Conservation (phyloP, 352 stramenopile species). For the Phytophthora cactorum region DNA sequence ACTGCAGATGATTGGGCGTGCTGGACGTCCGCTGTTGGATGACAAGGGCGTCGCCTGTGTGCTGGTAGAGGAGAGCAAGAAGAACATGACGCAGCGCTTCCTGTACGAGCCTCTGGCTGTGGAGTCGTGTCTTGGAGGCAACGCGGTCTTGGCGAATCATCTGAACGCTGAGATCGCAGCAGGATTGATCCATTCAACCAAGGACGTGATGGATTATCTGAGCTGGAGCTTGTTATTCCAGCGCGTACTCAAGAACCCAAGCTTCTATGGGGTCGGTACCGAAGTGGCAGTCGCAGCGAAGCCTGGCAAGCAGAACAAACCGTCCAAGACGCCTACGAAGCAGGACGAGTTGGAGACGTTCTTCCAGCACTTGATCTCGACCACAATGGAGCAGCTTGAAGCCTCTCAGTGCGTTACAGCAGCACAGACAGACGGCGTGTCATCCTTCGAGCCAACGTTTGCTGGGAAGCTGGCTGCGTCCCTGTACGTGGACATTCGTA, state of each 20-base stretch:
- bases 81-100: slow-evolving; percentile 99
- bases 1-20: slow-evolving; percentile 99
- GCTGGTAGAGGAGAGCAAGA: slow-evolving; percentile 97
- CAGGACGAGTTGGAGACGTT: slow-evolving; percentile 59
- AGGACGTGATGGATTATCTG: slow-evolving; percentile 96
- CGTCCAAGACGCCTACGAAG: slow-evolving; percentile 28
- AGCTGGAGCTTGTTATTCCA: slow-evolving; percentile 98
- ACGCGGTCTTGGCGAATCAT: slow-evolving; percentile 90
- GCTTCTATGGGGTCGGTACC: slow-evolving; percentile 92
- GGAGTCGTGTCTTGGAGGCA: slow-evolving; percentile 93
- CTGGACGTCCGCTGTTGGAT: slow-evolving; percentile 96
- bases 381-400: slow-evolving; percentile 84
- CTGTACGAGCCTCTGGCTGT: slow-evolving; percentile 98
- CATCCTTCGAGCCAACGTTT: slow-evolving; percentile 79
- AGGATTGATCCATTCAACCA: slow-evolving; percentile 85
- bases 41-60: slow-evolving; percentile 96
- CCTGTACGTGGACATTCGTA: slow-evolving; percentile 96
- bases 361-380: slow-evolving; percentile 84
- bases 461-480: slow-evolving; percentile 94
- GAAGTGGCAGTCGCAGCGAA: slow-evolving; percentile 8
- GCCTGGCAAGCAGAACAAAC: slow-evolving; percentile 29
- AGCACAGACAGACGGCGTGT: slow-evolving; percentile 11
- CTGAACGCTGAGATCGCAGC: slow-evolving; percentile 97
- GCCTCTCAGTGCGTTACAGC: slow-evolving; percentile 83
- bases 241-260: slow-evolving; percentile 95